phyloP scores from a whole-genome alignment of 2,329 filamentous ascomycete species.

The Alternaria arbusti region DNA sequence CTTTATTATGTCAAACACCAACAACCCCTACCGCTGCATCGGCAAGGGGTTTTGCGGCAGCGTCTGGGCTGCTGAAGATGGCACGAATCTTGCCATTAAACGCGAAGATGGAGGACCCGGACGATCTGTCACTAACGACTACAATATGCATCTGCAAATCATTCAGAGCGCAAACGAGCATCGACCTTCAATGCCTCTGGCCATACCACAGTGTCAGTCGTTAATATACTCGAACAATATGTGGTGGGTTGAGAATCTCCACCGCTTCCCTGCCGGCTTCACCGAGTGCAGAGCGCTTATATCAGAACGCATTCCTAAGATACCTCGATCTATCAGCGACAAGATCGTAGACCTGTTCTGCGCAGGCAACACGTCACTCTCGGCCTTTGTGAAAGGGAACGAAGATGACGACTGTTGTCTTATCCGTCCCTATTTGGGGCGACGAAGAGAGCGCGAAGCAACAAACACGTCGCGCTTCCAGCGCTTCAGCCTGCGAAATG shows the following conservation, averaged over 20 bases:
- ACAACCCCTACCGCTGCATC: conserved; percentile 17
- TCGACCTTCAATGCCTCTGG: conserved; percentile 8
- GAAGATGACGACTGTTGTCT: conserved; percentile 54
- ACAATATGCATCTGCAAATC: conserved; percentile 19
- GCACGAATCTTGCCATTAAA: conserved; percentile 12
- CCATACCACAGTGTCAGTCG: conserved; percentile 17
- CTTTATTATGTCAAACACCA: neutral
- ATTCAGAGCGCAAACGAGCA: conserved; percentile 6
- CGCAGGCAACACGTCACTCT: conserved; percentile 4
- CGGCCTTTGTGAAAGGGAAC: conserved; percentile 20
- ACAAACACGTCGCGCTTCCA: conserved; percentile 21
- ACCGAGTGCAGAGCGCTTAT: conserved; percentile 14
- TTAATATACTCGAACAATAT: conserved; percentile 13
- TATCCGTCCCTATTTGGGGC: conserved; percentile 58
- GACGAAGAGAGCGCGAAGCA: conserved; percentile 15
- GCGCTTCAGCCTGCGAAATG: conserved; percentile 52
- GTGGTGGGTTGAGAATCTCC: conserved; percentile 9
- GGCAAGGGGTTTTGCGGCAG: conserved; percentile 27
- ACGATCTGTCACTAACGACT: conserved; percentile 25
- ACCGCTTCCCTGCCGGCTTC: conserved; percentile 16
- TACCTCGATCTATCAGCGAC: conserved; percentile 16
- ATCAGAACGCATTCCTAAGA: conserved; percentile 16
- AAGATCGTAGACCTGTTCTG: conserved; percentile 23
- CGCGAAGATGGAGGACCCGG: conserved; percentile 26
- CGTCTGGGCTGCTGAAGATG: conserved; percentile 19